phyloP scores from a whole-genome alignment of 768 basidiomycete genomes.

The Mycena leptocephala region DNA sequence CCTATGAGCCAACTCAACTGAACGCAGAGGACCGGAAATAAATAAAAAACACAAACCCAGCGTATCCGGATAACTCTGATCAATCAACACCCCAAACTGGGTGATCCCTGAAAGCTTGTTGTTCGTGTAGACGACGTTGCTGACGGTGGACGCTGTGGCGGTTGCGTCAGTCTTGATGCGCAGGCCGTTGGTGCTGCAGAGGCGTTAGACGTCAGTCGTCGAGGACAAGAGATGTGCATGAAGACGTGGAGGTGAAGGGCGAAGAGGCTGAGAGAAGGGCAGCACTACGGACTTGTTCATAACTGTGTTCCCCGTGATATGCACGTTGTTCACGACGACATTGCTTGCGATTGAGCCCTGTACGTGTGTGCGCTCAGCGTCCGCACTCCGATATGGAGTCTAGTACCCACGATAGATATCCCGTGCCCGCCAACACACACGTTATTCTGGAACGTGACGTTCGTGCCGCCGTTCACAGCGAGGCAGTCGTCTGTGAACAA shows the following conservation, averaged over 20 bases:
- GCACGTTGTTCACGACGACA: slow-evolving; percentile 27
- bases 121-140: slow-evolving; percentile 30
- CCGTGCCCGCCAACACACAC: slow-evolving; percentile 36
- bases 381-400: slow-evolving; percentile 6
- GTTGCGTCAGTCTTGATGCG: no score
- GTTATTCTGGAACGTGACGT: slow-evolving; percentile 35
- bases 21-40: not conserved
- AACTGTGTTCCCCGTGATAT: slow-evolving; percentile 37
- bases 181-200: slow-evolving; percentile 33
- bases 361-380: not conserved
- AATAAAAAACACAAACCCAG: slow-evolving; percentile 21
- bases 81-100: slow-evolving; percentile 35
- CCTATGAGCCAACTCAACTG: slow-evolving; percentile 1
- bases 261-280: slow-evolving; percentile 10
- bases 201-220: slow-evolving; percentile 4
- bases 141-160: slow-evolving; percentile 32
- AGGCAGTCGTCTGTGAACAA: slow-evolving; percentile 35
- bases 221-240: not conserved
- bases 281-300: slow-evolving; percentile 30
- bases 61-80: slow-evolving; percentile 36
- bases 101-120: slow-evolving; percentile 37
- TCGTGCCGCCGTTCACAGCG: slow-evolving; percentile 37
- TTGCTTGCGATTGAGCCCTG: slow-evolving; percentile 34
- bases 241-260: not conserved
- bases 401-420: slow-evolving; percentile 30